Percentiles rank a stretch among this genome's conserved stretches.
phyloP scores from a whole-genome alignment of 192 early-diverging fungal genomes.

The Backusella australiensis region DNA sequence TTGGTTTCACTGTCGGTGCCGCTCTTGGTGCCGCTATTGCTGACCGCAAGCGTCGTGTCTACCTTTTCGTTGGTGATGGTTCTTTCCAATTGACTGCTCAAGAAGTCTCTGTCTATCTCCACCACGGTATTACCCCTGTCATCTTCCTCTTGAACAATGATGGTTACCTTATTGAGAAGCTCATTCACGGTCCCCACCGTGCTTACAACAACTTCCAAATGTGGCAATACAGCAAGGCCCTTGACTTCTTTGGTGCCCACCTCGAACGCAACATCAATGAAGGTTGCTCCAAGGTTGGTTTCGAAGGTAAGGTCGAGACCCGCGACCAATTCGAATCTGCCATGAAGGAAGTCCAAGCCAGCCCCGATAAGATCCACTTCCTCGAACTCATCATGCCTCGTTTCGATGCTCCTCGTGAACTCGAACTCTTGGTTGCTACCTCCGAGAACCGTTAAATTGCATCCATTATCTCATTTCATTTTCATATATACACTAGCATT shows the following conservation, averaged over 20 bases:
- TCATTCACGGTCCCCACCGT: slow-evolving; percentile 43
- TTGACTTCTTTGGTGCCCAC: slow-evolving; percentile 43
- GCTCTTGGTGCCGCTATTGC: slow-evolving; percentile 45
- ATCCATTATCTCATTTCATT: background rate
- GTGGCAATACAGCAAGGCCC: slow-evolving; percentile 47
- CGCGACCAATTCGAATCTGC: slow-evolving; percentile 40
- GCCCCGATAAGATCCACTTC: slow-evolving; percentile 41
- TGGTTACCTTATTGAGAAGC: slow-evolving; percentile 49
- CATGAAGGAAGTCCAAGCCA: slow-evolving; percentile 28
- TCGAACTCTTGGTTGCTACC: slow-evolving; percentile 22
- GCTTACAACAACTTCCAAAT: slow-evolving; percentile 46
- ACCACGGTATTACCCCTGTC: slow-evolving; percentile 43
- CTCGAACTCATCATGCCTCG: slow-evolving; percentile 46
- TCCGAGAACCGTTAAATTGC: slow-evolving; percentile 22
- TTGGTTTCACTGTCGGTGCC: slow-evolving; percentile 39
- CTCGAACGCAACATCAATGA: slow-evolving; percentile 20
- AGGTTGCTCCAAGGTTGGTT: slow-evolving; percentile 23
- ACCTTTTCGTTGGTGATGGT: slow-evolving; percentile 50
- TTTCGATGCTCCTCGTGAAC: slow-evolving; percentile 43
- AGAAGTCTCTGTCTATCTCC: slow-evolving; percentile 49
- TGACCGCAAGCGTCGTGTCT: slow-evolving; percentile 36
- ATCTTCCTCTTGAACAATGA: slow-evolving; percentile 53
- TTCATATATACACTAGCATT: background rate
- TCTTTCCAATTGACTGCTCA: slow-evolving; percentile 51
- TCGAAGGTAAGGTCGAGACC: slow-evolving; percentile 25